Conservation (phyloP, 306 rosid species). For the Hylodesmum podocarpum region DNA sequence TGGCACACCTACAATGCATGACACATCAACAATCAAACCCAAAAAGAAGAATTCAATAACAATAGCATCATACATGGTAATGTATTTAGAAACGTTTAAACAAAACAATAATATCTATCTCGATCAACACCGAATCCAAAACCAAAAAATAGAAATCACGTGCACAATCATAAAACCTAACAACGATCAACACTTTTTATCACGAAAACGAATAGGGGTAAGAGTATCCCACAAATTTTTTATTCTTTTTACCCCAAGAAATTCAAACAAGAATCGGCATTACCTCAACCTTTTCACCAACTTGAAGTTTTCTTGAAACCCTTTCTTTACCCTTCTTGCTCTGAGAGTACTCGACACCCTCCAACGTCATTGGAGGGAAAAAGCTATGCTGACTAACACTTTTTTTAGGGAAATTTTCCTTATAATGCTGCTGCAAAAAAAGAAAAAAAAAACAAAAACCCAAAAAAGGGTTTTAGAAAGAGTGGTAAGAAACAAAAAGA, state of each 20-base stretch:
- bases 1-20: neutral
- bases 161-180: neutral
- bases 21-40: neutral
- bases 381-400: neutral
- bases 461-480: too few relatives aligned
- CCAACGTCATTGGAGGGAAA: neutral
- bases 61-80: neutral
- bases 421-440: too few relatives aligned
- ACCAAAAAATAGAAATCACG: neutral
- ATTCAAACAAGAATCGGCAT: neutral
- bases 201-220: neutral
- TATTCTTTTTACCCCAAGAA: neutral
- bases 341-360: neutral
- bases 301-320: neutral
- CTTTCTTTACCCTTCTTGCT: neutral
- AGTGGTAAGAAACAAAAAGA: too few relatives aligned
- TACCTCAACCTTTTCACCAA: neutral
- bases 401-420: too few relatives aligned
- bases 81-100: neutral
- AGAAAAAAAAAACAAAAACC: too few relatives aligned
- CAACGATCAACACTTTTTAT: neutral
- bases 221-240: neutral
- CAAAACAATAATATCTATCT: neutral
- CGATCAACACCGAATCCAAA: neutral
- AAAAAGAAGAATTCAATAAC: neutral